Evolutionary conservation across 148 eudicot species (phyloP), one percentile per base, ranked within the genome.

Genomic region (Cornus suecica): DNA sequence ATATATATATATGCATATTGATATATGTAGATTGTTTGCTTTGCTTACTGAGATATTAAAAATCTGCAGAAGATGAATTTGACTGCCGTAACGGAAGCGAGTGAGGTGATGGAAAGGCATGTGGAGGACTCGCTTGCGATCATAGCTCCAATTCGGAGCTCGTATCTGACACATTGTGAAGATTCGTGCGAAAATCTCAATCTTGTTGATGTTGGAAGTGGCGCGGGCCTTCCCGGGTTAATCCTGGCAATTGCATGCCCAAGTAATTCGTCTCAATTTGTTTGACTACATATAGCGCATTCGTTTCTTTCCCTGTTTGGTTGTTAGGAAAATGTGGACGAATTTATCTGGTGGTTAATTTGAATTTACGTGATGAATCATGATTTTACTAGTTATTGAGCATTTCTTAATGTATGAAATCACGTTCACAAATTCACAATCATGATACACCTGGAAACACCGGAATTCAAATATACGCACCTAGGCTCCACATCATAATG

Each of bases 181-280:
- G 66, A 70, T 76, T 87, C 89, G 3, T 69, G 66, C 51, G 88
- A 88, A 9, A 78, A 69, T 25, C 71, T 94, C n/a, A 87, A 73
- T 65, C 74, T 95, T 41, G 87, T 95, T 27, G 99, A 92, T 80
- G 99, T 95, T 0, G 99, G 99, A 24, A 88, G 85, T 70, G 99
- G 97, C 26, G 94, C 94, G 1, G 97, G 97, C 28, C 94, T 95
- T 61, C 99, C 97, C 14, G 99, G 99, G 24, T 75, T 95, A 63
- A 77, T 95, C 77, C 78, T 95, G 41, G 99, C 99, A 76, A 89
- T 95, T 70, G 99, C 97, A 10, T 88, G 94, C 75, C 99, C 99
- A 84, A 72, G 29, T 27, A 6, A 51, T 60, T 42, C 26, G 8
- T 30, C 7, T 30, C 52, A 6, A 22, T 15, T 23, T 51, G 20